A percentile compares a stretch with the other conserved stretches of the same genome.
Conservation (phyloP, 2,329 filamentous ascomycete genomes). For the Venturia nashicola region DNA sequence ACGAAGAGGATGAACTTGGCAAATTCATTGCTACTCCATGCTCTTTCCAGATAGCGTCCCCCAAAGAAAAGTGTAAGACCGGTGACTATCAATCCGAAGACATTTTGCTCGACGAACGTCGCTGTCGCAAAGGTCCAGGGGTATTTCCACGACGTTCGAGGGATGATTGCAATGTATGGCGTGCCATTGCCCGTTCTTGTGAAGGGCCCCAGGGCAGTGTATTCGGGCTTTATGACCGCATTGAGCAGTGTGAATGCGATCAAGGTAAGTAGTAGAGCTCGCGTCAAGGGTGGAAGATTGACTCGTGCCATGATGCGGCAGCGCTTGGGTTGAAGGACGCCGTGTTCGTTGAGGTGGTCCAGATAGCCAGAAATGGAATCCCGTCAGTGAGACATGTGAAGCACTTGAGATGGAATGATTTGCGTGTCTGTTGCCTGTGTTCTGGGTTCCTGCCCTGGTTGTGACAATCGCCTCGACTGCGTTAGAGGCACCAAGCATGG, state of each 20-base stretch:
- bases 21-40: slow-evolving; percentile 87
- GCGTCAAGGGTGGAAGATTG: slow-evolving; percentile 86
- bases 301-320: slow-evolving; percentile 40
- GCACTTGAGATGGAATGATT: not conserved
- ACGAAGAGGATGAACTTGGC: slow-evolving; percentile 76
- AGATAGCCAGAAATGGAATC: not conserved
- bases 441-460: not conserved
- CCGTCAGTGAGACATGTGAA: not conserved
- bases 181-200: slow-evolving; percentile 40
- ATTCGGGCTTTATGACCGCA: slow-evolving; percentile 54
- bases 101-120: slow-evolving; percentile 82
- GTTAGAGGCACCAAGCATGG: not conserved
- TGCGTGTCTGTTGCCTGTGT: not conserved
- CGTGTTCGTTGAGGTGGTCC: not conserved
- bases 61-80: slow-evolving; percentile 76
- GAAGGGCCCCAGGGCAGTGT: slow-evolving; percentile 30
- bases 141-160: slow-evolving; percentile 70
- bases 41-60: slow-evolving; percentile 86
- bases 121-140: slow-evolving; percentile 87
- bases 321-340: not conserved
- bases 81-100: slow-evolving; percentile 72
- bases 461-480: not conserved
- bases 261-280: slow-evolving; percentile 63
- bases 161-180: slow-evolving; percentile 79
- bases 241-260: slow-evolving; percentile 71